These are phyloP conservation scores for Salvia hispanica DNA, from an alignment of 257 asterid species.

Conservation along the genomic window DNA sequence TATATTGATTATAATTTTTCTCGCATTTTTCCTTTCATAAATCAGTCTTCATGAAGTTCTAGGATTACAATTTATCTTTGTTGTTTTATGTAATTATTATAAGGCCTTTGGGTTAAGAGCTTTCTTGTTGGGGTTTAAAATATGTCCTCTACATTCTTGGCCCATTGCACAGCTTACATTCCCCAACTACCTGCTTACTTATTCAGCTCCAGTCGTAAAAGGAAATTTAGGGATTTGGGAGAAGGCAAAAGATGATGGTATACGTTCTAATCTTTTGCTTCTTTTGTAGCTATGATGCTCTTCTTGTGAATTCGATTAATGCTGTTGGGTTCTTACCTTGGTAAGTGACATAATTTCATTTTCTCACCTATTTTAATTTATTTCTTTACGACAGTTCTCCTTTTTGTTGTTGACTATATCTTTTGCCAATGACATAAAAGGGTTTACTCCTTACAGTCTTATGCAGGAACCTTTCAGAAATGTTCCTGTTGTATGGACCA, in stretches of 20 bases:
- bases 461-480: conserved; percentile 93
- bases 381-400: neutral
- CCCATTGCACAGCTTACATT: too few relatives aligned
- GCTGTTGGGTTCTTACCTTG: conserved; percentile 57
- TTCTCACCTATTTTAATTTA: neutral
- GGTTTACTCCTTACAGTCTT: conserved; percentile 74
- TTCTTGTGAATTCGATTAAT: conserved; percentile 81
- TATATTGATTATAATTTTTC: neutral
- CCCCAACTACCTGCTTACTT: too few relatives aligned
- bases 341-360: conserved; percentile 49
- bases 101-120: neutral
- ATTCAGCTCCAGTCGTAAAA: neutral
- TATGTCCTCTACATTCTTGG: neutral
- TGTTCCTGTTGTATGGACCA: conserved; percentile 85
- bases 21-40: neutral
- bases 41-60: neutral
- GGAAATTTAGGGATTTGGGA: neutral
- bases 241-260: neutral
- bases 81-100: neutral
- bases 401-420: conserved; percentile 12
- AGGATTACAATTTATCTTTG: neutral
- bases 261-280: conserved; percentile 28
- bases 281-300: conserved; percentile 76
- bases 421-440: conserved; percentile 43
- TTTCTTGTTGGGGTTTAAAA: neutral